A percentile compares a stretch with the other conserved stretches of the same genome.
These are phyloP conservation scores for Botrytis fragariae DNA, from an alignment of 2,329 filamentous ascomycete species.

Conservation along the genomic window DNA sequence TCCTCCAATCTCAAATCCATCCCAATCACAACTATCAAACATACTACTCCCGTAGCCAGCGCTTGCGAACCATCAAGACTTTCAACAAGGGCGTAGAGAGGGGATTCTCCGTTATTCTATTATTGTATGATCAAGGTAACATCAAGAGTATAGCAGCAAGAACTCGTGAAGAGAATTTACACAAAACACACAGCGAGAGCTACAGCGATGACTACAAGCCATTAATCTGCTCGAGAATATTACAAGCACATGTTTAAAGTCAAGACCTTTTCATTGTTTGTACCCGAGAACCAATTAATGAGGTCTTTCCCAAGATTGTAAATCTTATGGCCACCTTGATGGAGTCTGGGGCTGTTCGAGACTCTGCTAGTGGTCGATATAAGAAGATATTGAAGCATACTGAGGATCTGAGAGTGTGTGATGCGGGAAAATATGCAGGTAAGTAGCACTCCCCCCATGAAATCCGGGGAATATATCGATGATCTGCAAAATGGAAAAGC, in stretches of 20 bases:
- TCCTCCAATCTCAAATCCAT: neutral
- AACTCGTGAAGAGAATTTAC: neutral
- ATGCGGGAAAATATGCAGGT: neutral
- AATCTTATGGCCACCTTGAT: neutral
- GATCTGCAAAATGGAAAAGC: rapidly evolving
- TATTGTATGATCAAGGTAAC: neutral
- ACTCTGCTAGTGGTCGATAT: neutral
- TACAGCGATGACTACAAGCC: neutral
- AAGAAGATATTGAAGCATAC: neutral
- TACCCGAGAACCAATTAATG: neutral
- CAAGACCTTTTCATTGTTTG: neutral
- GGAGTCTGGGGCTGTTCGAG: neutral
- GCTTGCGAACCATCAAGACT: neutral
- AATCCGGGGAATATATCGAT: neutral
- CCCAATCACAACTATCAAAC: neutral
- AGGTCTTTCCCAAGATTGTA: rapidly evolving
- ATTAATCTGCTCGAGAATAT: neutral
- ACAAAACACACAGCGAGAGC: neutral
- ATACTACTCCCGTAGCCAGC: neutral
- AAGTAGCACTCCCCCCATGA: rapidly evolving
- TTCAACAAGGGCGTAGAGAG: neutral
- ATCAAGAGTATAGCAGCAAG: too few relatives aligned
- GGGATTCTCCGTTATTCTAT: rapidly evolving
- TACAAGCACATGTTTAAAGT: neutral
- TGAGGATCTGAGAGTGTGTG: neutral